Evolutionary conservation across 805 yeast genomes (phyloP).

Genomic region (Hanseniaspora clermontiae): DNA sequence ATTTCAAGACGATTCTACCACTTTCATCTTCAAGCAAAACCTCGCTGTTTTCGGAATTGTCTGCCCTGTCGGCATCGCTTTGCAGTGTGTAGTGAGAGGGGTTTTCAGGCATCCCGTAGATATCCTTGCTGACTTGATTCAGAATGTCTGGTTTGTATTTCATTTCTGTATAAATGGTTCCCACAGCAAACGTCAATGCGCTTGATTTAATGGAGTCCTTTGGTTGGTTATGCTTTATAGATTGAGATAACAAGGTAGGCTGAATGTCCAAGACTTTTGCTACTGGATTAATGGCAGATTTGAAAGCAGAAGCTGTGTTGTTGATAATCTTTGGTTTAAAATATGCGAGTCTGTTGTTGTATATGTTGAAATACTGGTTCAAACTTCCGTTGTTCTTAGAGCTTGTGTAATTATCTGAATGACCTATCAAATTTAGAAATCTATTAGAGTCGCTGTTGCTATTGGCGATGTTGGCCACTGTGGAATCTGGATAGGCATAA

Average conservation of each 20-base stretch:
- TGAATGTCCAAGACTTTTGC: conserved; percentile 44
- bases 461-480: not conserved
- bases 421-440: conserved; percentile 27
- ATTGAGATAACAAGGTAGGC: conserved; percentile 26
- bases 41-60: conserved; percentile 44
- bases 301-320: conserved; percentile 45
- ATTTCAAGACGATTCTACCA: conserved; percentile 68
- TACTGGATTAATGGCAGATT: not conserved
- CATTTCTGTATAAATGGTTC: conserved; percentile 77
- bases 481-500: not conserved
- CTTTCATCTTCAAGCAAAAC: conserved; percentile 82
- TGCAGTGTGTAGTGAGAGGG: conserved; percentile 31
- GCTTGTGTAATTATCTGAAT: conserved; percentile 28
- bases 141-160: conserved; percentile 74
- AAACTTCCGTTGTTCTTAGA: not conserved
- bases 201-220: not conserved
- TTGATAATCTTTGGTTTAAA: conserved; percentile 37
- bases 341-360: conserved; percentile 38
- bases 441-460: conserved; percentile 17
- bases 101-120: conserved; percentile 32
- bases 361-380: conserved; percentile 47
- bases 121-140: conserved; percentile 56
- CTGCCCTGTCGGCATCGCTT: conserved; percentile 10
- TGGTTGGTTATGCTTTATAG: not conserved
- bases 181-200: conserved; percentile 69